Evolutionary conservation across 345 rosid species (phyloP), one percentile per base, ranked within the genome.

Genomic region (Lepidium aucheri): DNA sequence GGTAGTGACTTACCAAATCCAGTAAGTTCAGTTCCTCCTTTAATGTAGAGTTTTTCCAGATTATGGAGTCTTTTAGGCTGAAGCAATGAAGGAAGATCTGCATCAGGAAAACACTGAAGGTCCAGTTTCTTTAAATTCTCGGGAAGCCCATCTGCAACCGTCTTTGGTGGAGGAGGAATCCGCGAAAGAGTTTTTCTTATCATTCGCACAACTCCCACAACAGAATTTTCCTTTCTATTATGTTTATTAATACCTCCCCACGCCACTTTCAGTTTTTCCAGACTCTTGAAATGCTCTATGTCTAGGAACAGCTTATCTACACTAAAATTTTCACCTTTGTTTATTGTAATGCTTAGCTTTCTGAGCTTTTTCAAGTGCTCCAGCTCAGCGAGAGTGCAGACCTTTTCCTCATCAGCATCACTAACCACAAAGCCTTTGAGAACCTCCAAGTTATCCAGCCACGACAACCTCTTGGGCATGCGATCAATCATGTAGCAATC

Each of bases 361-460:
- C 74, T 72, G 61, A 82, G 70, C 0, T 73, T 60, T 15, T 7
- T 2, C 14, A 82, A 65, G 11, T 18, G 39, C 20, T 1, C 1
- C 47, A 85, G 38, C 28, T 73, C 44, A 0, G 1, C 5, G 10
- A 81, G 65, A 0, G 6, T 11, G 38, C 86, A 78, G 2, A 45
- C 2, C 28, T 14, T 54, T 30, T 58, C 70, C 0, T 40, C 58
- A 7, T 33, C 75, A 22, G 63, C 76, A 46, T 77, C 65, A 53
- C 80, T 76, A 2, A 85, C 56, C 13, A 82, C 81, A 76, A 87
- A 85, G n/a, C 95, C 91, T 36, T 87, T 82, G 3, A 87, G 80
- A 33, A 87, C 89, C 80, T 68, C 60, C 52, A 85, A 82, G 8
- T 78, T 22, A 0, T 63, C 7, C 13, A 87, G 84, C 45, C 64